Evolutionary conservation across 164 flowering plant species (phyloP), one percentile per base, ranked within the genome.

Genomic region (Akebia trifoliata): DNA sequence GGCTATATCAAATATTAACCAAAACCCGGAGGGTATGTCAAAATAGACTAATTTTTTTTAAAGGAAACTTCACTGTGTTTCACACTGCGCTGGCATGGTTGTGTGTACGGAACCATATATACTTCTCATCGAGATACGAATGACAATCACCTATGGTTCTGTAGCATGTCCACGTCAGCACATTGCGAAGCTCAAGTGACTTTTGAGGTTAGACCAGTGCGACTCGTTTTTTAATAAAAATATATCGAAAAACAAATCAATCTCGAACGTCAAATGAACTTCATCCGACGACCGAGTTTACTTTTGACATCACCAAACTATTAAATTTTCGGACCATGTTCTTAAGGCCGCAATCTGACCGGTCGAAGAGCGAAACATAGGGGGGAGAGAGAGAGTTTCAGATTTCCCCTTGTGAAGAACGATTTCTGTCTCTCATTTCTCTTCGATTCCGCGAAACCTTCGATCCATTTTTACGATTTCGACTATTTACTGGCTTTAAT

Each of bases 371-470:
- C 25, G 2, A 44, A 31, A 39, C 37, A 30, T 4, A 39, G 32
- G n/a, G 8, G 28, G 14, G 39, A 8, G 22, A 4, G 45, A 17
- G 25, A 3, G 21, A 31, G 14, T 50, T 48, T 17, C 17, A n/a
- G 45, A 37, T 47, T 36, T 38, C 34, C 21, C 17, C 22, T 9
- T n/a, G 9, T 10, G 7, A 18, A 26, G 18, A 38, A 36, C 9
- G 26, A 28, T 48, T 18, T 48, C 18, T 37, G 0, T 17, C 8
- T 5, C 14, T 34, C n/a, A 9, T 26, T 37, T 30, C 18, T 30
- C 39, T 37, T 50, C 39, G 20, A 25, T 28, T 49, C 43, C 26
- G n/a, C 56, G 52, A 52, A 44, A 28, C 6, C 50, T 56, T 35
- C 35, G 26, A 57, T 50, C 8, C 38, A 20, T 49, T 39, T 24